A percentile compares a stretch with the other conserved stretches of the same genome.
Conservation (phyloP, 495 filamentous ascomycete genomes). For the Collariella sp. region DNA sequence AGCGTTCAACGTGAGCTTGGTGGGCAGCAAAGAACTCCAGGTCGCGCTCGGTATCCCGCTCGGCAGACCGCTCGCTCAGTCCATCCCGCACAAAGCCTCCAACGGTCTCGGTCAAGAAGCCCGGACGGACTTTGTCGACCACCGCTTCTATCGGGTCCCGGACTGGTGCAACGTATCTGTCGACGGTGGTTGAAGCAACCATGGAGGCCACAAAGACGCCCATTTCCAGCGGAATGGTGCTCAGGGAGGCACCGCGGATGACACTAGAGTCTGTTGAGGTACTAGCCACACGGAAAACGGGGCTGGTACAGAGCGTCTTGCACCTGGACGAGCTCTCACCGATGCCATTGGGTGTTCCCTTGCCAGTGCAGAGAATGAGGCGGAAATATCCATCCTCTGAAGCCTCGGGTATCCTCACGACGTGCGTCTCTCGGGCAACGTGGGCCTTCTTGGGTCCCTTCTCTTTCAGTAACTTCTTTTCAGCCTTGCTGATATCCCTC, state of each 20-base stretch:
- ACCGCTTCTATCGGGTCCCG: slow-evolving; percentile 30
- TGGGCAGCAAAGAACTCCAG: slow-evolving; percentile 22
- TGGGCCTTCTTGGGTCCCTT: slow-evolving; percentile 41
- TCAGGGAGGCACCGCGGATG: slow-evolving; percentile 54
- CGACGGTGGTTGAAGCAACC: slow-evolving; percentile 42
- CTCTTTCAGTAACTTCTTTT: slow-evolving; percentile 39
- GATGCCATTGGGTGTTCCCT: slow-evolving; percentile 22
- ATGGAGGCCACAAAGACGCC: slow-evolving; percentile 50
- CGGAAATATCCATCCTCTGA: slow-evolving; percentile 60
- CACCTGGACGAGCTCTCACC: slow-evolving; percentile 12
- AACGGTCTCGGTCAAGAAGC: slow-evolving; percentile 35
- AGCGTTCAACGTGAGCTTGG: slow-evolving; percentile 25
- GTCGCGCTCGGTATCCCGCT: slow-evolving; percentile 3
- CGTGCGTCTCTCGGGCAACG: slow-evolving; percentile 48
- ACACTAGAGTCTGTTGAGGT: slow-evolving; percentile 50
- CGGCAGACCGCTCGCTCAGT: slow-evolving; percentile 1
- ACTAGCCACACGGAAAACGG: slow-evolving; percentile 56
- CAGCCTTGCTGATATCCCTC: slow-evolving; percentile 53
- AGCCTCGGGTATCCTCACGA: slow-evolving; percentile 53
- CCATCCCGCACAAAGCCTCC: slow-evolving; percentile 34
- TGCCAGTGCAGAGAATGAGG: slow-evolving; percentile 50
- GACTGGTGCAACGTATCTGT: slow-evolving; percentile 43
- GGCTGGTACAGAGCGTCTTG: slow-evolving; percentile 54
- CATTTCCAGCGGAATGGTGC: slow-evolving; percentile 54
- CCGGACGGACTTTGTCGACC: slow-evolving; percentile 39